These are phyloP conservation scores for Penicillium sp. DNA, from an alignment of 2,329 filamentous ascomycete genomes.

Conservation along the genomic window DNA sequence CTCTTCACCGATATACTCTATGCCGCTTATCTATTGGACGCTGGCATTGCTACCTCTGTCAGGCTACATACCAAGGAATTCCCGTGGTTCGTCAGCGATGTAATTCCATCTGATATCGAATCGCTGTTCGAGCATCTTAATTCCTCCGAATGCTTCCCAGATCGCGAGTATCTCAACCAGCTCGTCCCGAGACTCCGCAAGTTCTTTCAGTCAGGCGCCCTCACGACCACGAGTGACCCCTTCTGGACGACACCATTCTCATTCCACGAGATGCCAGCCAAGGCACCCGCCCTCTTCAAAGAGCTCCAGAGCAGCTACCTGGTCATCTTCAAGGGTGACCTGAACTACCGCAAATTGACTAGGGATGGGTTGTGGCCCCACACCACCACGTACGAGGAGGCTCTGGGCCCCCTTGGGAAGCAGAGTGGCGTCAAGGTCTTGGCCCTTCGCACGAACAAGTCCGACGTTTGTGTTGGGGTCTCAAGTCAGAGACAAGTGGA, in stretches of 20 bases:
- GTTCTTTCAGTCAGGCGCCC: slow-evolving; percentile 7
- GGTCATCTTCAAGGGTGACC: slow-evolving; percentile 23
- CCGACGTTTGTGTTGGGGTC: slow-evolving; percentile 9
- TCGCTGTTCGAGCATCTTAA: slow-evolving; percentile 15
- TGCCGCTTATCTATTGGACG: slow-evolving; percentile 17
- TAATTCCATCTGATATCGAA: slow-evolving; percentile 13
- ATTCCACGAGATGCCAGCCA: slow-evolving; percentile 11
- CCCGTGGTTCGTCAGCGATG: slow-evolving; percentile 23
- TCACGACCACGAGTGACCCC: slow-evolving; percentile 11
- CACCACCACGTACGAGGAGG: slow-evolving; percentile 17
- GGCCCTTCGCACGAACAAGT: slow-evolving; percentile 7
- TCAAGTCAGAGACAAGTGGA: slow-evolving; percentile 15
- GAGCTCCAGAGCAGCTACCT: slow-evolving; percentile 18
- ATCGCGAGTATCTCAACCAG: slow-evolving; percentile 8
- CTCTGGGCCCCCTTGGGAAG: slow-evolving; percentile 18
- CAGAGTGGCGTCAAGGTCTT: slow-evolving; percentile 5
- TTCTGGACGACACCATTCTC: slow-evolving; percentile 20
- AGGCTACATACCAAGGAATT: slow-evolving; percentile 19
- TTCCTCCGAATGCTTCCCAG: slow-evolving; percentile 7
- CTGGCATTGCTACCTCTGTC: slow-evolving; percentile 10
- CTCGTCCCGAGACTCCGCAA: slow-evolving; percentile 7
- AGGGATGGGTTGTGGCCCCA: slow-evolving; percentile 21
- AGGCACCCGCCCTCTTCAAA: slow-evolving; percentile 13
- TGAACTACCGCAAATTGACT: slow-evolving; percentile 24
- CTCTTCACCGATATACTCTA: slow-evolving; percentile 19